Evolutionary conservation across 345 rosid genomes (phyloP).

Genomic region (Aegle marmelos): DNA sequence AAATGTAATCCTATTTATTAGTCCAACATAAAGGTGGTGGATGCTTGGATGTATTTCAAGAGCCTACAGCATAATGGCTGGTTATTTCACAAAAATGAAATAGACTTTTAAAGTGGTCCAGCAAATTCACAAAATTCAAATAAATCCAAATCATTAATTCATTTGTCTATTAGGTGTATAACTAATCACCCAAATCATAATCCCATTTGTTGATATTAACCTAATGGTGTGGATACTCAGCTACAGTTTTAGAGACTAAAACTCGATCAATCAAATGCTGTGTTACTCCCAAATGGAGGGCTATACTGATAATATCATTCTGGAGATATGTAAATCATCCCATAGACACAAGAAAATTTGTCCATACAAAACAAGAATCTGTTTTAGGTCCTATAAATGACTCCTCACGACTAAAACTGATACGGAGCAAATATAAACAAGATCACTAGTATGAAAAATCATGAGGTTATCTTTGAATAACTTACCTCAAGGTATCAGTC

Average conservation of each 20-base stretch:
- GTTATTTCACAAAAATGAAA: not conserved
- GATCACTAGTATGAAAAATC: not conserved
- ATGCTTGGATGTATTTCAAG: not conserved
- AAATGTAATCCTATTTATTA: not conserved
- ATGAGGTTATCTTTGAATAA: not conserved
- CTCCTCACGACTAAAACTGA: not conserved
- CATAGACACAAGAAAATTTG: not conserved
- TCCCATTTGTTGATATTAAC: not conserved
- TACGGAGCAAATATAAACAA: not conserved
- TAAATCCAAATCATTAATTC: not conserved
- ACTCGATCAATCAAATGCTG: not conserved
- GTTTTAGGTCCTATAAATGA: not conserved
- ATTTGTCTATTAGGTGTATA: not conserved
- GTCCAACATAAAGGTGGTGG: not conserved
- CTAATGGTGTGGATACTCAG: not conserved
- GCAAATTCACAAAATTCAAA: not conserved
- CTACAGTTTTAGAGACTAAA: not conserved
- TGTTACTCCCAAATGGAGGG: not conserved
- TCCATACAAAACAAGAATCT: not conserved
- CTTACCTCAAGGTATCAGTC: slow-evolving; percentile 78
- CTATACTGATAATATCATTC: not conserved
- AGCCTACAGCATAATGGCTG: not conserved
- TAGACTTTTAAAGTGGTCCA: not conserved
- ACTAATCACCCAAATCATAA: not conserved
- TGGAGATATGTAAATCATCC: not conserved